Conservation (phyloP, 2,329 filamentous ascomycete species). For the Cladosporium sp. region DNA sequence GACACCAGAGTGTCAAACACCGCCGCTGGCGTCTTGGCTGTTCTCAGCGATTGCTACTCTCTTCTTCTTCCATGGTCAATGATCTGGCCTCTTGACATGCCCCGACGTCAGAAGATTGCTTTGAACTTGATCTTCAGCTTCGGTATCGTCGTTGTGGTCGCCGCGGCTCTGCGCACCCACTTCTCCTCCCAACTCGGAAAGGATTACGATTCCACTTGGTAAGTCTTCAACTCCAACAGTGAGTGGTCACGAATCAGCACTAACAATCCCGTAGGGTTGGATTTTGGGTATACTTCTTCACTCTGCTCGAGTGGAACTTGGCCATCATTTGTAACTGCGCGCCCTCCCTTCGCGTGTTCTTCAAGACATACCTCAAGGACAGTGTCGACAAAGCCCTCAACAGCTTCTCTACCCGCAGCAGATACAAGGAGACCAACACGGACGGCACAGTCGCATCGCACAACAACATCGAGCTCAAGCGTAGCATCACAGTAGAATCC, state of each 20-base stretch:
- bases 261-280: constrained; percentile 17
- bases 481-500: constrained; percentile 3
- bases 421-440: constrained; percentile 8
- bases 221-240: neutral
- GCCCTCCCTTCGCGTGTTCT: constrained; percentile 24
- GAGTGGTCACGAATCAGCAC: no score
- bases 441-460: neutral
- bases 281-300: constrained; percentile 27
- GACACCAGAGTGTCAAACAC: constrained; percentile 29
- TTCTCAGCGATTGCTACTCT: constrained; percentile 20
- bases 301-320: constrained; percentile 25
- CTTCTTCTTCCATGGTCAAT: constrained; percentile 31
- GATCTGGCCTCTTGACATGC: constrained; percentile 40
- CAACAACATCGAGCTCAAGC: constrained; percentile 6
- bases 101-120: constrained; percentile 35
- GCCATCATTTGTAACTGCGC: constrained; percentile 25
- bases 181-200: constrained; percentile 24
- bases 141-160: constrained; percentile 27
- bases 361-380: constrained; percentile 17
- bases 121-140: constrained; percentile 22
- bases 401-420: constrained; percentile 9
- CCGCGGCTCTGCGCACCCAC: constrained; percentile 29
- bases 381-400: constrained; percentile 16
- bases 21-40: constrained; percentile 16
- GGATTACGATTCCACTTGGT: constrained; percentile 8